Evolutionary conservation across 495 filamentous ascomycete species (phyloP), one percentile per base, ranked within the genome.

Genomic region (Evernia prunastri): DNA sequence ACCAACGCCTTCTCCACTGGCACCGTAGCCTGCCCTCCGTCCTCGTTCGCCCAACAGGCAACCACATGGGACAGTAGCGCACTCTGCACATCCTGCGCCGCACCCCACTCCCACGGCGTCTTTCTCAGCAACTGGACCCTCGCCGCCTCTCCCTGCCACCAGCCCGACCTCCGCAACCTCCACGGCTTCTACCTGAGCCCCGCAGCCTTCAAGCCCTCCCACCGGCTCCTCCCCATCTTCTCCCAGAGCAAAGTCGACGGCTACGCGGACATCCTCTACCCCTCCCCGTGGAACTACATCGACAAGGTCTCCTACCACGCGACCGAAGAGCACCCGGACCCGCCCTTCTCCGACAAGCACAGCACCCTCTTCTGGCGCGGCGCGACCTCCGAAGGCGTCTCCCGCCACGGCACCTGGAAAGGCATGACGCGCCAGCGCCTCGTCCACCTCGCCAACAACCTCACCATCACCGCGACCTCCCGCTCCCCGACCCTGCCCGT

Each of bases 131-230:
- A 90, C 68, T 92, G 87, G 84, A 75, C 81, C 20, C 70, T 84
- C 15, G 81, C 87, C 7, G 80, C 83, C 12, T 81, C 88, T 36
- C 80, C 88, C 54, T 95, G 90, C 71, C 88, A 92, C 66, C 90
- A 95, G 68, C 86, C 90, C 1, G 90, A 95, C 67, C 78, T 95
- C 49, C 82, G 85, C 23, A 78, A 84, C 43, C 78, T 92, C 4
- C 90, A 93, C 67, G 87, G 88, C 43, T 81, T 91, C 61, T 78
- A 89, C 71, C 79, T 88, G 36, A 85, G 80, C 0, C 83, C 88
- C 0, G 79, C 89, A 1, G 79, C 84, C 10, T 80, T 85, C 62
- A 82, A 83, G 51, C 80, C 84, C 1, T 75, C 86, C 0, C 82
- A 86, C 56, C 80, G 86, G 8, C 76, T 92, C 15, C 66, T 87